Base-by-base conservation (phyloP, 495 filamentous ascomycete genomes). In the Penicillium egyptiacum region DNA sequence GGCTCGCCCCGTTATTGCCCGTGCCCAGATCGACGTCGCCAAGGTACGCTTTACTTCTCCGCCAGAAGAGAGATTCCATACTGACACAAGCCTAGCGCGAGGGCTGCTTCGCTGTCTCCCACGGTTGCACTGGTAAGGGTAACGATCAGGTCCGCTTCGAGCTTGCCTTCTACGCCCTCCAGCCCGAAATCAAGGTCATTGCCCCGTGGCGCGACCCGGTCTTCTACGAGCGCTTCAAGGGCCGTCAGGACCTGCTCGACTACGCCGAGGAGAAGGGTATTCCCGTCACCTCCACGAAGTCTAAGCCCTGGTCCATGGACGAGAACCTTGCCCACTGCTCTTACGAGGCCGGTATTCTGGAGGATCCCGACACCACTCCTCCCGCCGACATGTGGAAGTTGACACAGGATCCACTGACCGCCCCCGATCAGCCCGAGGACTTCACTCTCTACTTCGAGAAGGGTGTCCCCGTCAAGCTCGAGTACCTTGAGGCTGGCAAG, bases 321-420 rank as follows among this genome's bases (percentile, higher is more conserved):
- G 90, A 90, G 74, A 96, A 96, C 79, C 76, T 94, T 57, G 91
- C 91, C 22, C 92, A 96, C 74, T 96, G 91, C 82, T 83, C 78
- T 46, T 97, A 96, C 69, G 92, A 96, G 79, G 88, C 88, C 47
- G 92, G 92, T 59, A 87, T 77, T 47, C 60, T 74, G 48, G 77
- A 80, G 68, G 79, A 81, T 47, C 76, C 83, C 54, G 67, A 77
- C 57, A 70, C 66, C 66, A 77, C 76, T 58, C 83, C 91, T 30
- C 87, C 89, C 53, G 76, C 82, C 59, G 86, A 96, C 64, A 90
- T 95, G 83, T 96, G 92, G 92, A 93, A 84, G 65, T 61, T 78
- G 61, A 96, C 92, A 54, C 75, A 84, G 57, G 88, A 91, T 67
- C 92, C 91, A 33, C 60, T 79, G 46, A 79, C 86, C 25, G 91